Evolutionary conservation across 1,284 basidiomycete genomes (phyloP), one percentile per base, ranked within the genome.

Genomic region (Fomitopsis pinicola): DNA sequence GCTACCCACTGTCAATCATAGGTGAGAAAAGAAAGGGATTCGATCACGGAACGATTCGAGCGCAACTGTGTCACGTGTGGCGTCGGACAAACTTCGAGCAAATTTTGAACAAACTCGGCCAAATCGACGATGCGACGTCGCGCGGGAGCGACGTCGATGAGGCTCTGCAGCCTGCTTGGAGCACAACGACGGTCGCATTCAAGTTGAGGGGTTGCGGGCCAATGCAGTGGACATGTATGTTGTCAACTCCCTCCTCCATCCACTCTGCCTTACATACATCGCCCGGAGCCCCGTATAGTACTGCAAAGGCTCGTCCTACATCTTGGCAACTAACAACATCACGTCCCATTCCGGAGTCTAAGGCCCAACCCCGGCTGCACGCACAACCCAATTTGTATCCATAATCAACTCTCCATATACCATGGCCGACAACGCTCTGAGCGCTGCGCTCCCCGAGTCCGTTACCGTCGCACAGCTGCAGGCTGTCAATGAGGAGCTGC

Each of bases 401-500:
- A 36, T 12, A 36, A 36, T 36, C 15, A 14, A 14, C 42, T 42
- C 42, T 42, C 15, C 46, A 10, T 26, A 12, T 12, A 22, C 12
- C 14, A 35, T 38, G 44, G n/a, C 33, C 14, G 56, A 48, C n/a
- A 44, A 48, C 14, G 26, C 44, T 15, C 42, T 38, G 42, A 33
- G 33, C 3, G 45, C 56, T 2, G 14, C 55, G 35, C 42, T 22
- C 19, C 15, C 42, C 8, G 52, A 54, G 15, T 36, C 52, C 15
- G 52, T 54, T 2, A 59, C 59, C 5, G 19, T 69, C 8, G 59
- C 64, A n/a, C 64, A 69, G 57, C 63, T 67, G 10, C 68, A 63
- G 36, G 42, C 61, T 22, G 54, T 60, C 42, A 69, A 67, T 57
- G 68, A 61, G 15, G 63, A 68, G 52, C 66, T 69, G 9, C 66